Percentiles rank a stretch among this genome's conserved stretches.
These are phyloP conservation scores for Metarhizium sp. DNA, from an alignment of 2,329 filamentous ascomycete species.

Conservation along the genomic window DNA sequence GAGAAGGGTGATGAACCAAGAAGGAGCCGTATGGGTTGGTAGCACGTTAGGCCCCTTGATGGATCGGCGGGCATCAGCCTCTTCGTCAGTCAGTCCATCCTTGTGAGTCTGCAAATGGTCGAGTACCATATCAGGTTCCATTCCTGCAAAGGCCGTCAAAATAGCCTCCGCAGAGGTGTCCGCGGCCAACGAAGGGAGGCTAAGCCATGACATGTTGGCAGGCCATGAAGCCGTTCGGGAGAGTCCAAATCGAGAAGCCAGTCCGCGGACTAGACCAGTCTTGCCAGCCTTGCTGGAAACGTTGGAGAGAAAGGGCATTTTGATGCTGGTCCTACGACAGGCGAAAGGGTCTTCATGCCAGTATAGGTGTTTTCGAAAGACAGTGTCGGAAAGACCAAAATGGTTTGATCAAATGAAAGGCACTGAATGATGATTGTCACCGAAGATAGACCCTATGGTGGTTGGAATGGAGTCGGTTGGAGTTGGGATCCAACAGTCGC, in stretches of 20 bases:
- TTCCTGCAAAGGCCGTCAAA: constrained; percentile 12
- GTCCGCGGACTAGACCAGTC: not conserved
- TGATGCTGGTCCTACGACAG: not conserved
- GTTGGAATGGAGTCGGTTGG: constrained; percentile 5
- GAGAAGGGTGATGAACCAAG: constrained; percentile 17
- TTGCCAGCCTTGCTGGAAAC: not conserved
- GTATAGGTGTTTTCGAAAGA: not conserved
- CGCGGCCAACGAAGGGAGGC: constrained; percentile 4
- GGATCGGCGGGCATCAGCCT: constrained; percentile 13
- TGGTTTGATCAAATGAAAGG: no score
- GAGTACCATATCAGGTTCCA: constrained; percentile 10
- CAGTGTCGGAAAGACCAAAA: no score
- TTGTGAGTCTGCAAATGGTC: constrained; percentile 12
- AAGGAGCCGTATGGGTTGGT: constrained; percentile 15
- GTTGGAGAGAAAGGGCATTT: constrained; percentile 4
- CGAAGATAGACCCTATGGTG: constrained; percentile 6
- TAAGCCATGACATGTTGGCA: constrained; percentile 6
- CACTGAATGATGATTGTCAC: no score
- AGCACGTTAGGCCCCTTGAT: constrained; percentile 15
- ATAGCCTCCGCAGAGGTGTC: constrained; percentile 12
- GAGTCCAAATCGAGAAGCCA: not conserved
- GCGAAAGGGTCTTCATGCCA: constrained; percentile 7
- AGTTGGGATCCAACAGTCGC: constrained; percentile 6
- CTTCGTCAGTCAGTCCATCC: constrained; percentile 12
- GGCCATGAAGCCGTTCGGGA: constrained; percentile 2